Base-by-base conservation (phyloP, 2,329 filamentous ascomycete genomes). In the Delphinella strobiligena region DNA sequence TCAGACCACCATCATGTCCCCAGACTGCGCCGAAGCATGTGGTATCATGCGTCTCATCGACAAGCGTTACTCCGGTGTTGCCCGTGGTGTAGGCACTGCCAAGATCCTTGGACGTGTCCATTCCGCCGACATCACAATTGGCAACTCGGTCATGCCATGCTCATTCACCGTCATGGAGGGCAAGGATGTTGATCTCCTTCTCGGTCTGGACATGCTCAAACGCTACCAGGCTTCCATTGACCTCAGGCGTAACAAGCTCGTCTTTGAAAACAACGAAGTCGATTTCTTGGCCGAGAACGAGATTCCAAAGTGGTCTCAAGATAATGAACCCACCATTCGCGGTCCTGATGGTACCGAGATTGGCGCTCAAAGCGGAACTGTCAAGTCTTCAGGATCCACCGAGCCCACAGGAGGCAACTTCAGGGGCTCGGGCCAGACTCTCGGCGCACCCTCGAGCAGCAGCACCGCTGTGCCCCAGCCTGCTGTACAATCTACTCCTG, bases 151-250 rank as follows among this genome's bases (percentile, higher is more conserved):
- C 56, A 69, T 98, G 50, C 81, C 89, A 2, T 96, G 88, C 64
- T 91, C 87, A 44, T 98, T 98, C 61, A 98, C 91, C 3, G 91
- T 98, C 55, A 98, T 98, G 91, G 91, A 98, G 64, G 91, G 91
- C 48, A 98, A 96, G 62, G 79, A 86, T 38, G 91, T 98, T 17
- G 91, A 96, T 58, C 70, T 98, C 14, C 73, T 98, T 2, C 75
- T 98, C 10, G 91, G 91, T 3, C 67, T 98, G 31, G 91, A 98
- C 60, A 98, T 98, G 85, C 71, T 98, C 45, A 95, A 93, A 65
- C 78, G 91, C 30, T 88, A 96, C 61, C 89, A 94, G 61, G 91
- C 89, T 27, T 82, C 74, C 51, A 89, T 98, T 53, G 91, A 98
- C 58, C 72, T 98, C 10, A 74, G 78, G 47, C 81, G 80, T 54